A percentile compares a stretch with the other conserved stretches of the same genome.
Evolutionary conservation across 192 early-diverging fungal species (phyloP).

Genomic region (Coemansia sp.): DNA sequence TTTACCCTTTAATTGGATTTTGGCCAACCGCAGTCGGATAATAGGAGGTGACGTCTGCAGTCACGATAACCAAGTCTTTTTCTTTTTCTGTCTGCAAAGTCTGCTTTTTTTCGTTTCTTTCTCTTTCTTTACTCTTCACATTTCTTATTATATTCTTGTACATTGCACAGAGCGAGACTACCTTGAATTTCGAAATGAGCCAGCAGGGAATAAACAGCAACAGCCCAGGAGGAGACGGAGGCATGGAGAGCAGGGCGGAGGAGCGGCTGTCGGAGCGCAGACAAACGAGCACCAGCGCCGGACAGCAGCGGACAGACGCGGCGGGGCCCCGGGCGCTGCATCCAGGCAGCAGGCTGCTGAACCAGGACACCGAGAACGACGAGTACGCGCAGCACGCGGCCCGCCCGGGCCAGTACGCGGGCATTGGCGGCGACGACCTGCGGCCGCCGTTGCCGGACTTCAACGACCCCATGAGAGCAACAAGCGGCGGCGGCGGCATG

Average conservation of each 20-base stretch:
- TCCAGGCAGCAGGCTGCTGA: background rate
- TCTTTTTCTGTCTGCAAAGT: background rate
- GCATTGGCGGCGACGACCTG: conserved; percentile 74
- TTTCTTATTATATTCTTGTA: conserved; percentile 5
- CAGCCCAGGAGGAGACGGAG: background rate
- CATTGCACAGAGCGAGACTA: background rate
- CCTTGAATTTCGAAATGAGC: background rate
- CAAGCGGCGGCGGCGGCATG: conserved; percentile 72
- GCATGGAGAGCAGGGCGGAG: background rate
- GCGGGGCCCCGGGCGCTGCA: background rate
- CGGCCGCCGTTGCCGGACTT: conserved; percentile 47
- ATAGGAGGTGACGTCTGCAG: too few species aligned
- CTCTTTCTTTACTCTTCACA: background rate
- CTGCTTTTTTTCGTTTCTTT: conserved; percentile 10
- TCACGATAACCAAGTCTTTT: too few species aligned
- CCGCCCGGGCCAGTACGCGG: background rate
- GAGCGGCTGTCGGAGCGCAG: background rate
- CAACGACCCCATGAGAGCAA: conserved; percentile 34
- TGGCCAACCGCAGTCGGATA: too few species aligned
- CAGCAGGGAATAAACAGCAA: background rate
- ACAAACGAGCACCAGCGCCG: background rate
- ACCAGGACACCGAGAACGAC: background rate
- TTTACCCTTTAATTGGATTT: too few species aligned
- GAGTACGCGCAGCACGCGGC: background rate
- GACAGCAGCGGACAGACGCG: background rate